phyloP scores from a whole-genome alignment of 345 rosid genomes.

The Gossypioides kirkii region DNA sequence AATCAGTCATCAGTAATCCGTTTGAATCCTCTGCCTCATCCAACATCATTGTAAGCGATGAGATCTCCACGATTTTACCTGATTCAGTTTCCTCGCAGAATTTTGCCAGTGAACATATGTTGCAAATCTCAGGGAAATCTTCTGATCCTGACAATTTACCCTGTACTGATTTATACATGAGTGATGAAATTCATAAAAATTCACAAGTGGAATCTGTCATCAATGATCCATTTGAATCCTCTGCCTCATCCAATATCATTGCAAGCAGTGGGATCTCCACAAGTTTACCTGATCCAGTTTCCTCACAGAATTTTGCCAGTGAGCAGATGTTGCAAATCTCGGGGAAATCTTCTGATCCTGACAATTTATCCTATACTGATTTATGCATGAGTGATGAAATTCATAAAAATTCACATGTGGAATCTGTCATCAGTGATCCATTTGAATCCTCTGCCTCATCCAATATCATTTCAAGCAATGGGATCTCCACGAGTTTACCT shows the following conservation, averaged over 20 bases:
- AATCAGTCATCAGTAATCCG: background rate
- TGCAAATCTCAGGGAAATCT: constrained; percentile 29
- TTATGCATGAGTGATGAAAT: constrained; percentile 16
- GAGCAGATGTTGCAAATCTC: constrained; percentile 30
- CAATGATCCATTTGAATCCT: constrained; percentile 27
- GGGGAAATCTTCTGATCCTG: constrained; percentile 31
- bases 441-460: constrained; percentile 25
- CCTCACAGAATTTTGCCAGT: constrained; percentile 25
- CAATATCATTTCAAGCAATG: constrained; percentile 21
- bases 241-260: constrained; percentile 15
- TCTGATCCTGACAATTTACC: constrained; percentile 32
- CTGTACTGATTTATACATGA: constrained; percentile 7
- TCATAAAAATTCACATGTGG: constrained; percentile 21
- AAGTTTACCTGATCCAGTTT: constrained; percentile 21
- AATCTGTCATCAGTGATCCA: constrained; percentile 23
- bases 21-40: constrained; percentile 25
- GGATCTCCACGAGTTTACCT: constrained; percentile 12
- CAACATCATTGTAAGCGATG: constrained; percentile 20
- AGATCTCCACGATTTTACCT: constrained; percentile 10
- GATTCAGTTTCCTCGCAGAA: constrained; percentile 28
- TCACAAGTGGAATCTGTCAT: constrained; percentile 22
- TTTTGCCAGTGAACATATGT: constrained; percentile 26
- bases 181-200: constrained; percentile 20
- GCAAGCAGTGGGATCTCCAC: constrained; percentile 19
- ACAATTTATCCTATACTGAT: constrained; percentile 20